Percentiles rank a stretch among this genome's conserved stretches.
phyloP scores from a whole-genome alignment of 2,329 filamentous ascomycete genomes.

The Dryadomyces quercus-mongolicae region DNA sequence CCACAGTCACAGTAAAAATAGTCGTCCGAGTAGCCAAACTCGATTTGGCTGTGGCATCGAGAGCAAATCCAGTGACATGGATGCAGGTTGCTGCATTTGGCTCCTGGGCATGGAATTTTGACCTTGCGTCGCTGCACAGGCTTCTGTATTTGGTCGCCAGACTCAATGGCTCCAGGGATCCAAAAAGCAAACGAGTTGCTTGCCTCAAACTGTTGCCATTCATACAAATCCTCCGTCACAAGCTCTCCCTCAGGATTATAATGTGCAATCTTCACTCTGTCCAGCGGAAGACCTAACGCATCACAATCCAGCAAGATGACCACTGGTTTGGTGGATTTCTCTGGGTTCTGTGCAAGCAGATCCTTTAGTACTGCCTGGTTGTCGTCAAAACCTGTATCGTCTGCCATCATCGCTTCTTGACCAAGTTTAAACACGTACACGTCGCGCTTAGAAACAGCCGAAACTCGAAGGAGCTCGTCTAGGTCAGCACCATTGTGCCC shows the following conservation, averaged over 20 bases:
- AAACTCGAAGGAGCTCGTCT: neutral
- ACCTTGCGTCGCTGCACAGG: constrained; percentile 18
- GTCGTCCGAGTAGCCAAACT: constrained; percentile 18
- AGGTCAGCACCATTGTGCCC: neutral
- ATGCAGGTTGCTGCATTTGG: constrained; percentile 12
- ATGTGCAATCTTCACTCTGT: neutral
- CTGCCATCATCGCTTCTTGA: neutral
- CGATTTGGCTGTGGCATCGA: constrained; percentile 14
- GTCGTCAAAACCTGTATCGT: neutral
- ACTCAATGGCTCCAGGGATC: neutral
- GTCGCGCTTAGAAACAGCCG: neutral
- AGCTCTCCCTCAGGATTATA: neutral
- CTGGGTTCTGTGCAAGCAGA: neutral
- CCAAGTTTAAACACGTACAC: neutral
- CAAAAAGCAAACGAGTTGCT: neutral
- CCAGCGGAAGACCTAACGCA: neutral
- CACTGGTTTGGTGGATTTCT: neutral
- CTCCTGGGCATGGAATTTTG: constrained; percentile 20
- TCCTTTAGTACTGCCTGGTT: neutral
- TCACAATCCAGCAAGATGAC: constrained; percentile 3
- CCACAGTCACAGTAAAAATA: constrained; percentile 27
- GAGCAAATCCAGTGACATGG: constrained; percentile 13
- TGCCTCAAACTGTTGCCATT: constrained; percentile 1
- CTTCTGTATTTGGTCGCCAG: constrained; percentile 5
- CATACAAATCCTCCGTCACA: neutral